A percentile compares a stretch with the other conserved stretches of the same genome.
These are phyloP conservation scores for Daldinia loculata DNA, from an alignment of 495 filamentous ascomycete genomes.

Conservation along the genomic window DNA sequence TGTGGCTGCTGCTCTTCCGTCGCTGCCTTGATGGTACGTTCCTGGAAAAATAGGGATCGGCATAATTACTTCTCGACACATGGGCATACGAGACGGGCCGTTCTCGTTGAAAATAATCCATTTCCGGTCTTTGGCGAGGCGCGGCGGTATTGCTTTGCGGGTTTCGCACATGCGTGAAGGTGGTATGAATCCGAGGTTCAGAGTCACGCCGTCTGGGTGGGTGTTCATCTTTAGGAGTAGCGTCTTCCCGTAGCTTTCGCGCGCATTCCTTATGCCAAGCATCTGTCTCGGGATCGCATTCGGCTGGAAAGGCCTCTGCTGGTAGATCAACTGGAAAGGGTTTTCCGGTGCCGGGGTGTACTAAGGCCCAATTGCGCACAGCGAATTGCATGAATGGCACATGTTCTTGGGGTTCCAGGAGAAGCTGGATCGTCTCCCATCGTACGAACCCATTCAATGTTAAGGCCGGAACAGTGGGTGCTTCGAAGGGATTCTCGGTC, in stretches of 20 bases:
- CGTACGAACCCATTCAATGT: constrained; percentile 84
- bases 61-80: constrained; percentile 38
- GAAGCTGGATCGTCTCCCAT: constrained; percentile 93
- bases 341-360: constrained; percentile 73
- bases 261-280: constrained; percentile 82
- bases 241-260: constrained; percentile 59
- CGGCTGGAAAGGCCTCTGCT: constrained; percentile 73
- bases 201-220: constrained; percentile 30
- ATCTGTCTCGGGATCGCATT: constrained; percentile 79
- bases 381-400: constrained; percentile 84
- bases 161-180: constrained; percentile 31
- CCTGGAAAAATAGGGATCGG: constrained; percentile 25
- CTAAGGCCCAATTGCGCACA: constrained; percentile 76
- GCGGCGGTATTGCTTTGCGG: constrained; percentile 19
- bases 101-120: constrained; percentile 45
- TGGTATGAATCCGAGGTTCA: constrained; percentile 38
- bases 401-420: constrained; percentile 89
- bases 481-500: constrained; percentile 71
- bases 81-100: constrained; percentile 45
- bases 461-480: constrained; percentile 82
- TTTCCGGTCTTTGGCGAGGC: constrained; percentile 37
- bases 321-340: constrained; percentile 82
- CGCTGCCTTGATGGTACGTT: constrained; percentile 26
- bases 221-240: constrained; percentile 47
- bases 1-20: constrained; percentile 27